phyloP scores from a whole-genome alignment of 176 grass and related monocot species.

The Luzula sylvatica region DNA sequence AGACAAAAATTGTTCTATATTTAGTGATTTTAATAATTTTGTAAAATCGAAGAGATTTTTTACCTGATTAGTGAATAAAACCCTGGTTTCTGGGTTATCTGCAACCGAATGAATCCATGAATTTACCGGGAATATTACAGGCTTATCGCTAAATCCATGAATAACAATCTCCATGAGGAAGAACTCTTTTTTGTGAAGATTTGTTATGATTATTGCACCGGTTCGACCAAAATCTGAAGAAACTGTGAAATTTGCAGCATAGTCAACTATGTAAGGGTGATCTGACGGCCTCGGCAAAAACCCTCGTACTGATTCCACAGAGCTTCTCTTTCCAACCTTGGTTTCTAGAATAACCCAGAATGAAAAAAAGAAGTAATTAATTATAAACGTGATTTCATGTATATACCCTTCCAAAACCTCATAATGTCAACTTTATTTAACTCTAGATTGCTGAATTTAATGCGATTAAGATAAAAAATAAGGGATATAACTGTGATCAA shows the following conservation, averaged over 20 bases:
- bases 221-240: conserved; percentile 26
- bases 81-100: conserved; percentile 21
- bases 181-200: conserved; percentile 44
- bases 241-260: conserved; percentile 28
- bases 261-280: conserved; percentile 34
- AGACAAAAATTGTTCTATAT: no score
- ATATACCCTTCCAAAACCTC: no score
- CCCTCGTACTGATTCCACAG: conserved; percentile 25
- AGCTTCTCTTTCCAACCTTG: conserved; percentile 28
- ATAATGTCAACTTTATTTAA: no score
- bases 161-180: conserved; percentile 34
- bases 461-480: background rate
- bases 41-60: background rate
- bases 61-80: conserved; percentile 43
- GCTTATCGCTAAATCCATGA: conserved; percentile 25
- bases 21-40: no score
- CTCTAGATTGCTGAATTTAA: background rate
- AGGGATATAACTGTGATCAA: background rate
- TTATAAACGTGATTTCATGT: no score
- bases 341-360: conserved; percentile 16
- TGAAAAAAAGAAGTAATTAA: background rate
- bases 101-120: conserved; percentile 41
- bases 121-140: conserved; percentile 33
- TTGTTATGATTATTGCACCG: conserved; percentile 28
- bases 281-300: conserved; percentile 29